These are phyloP conservation scores for Astrothelium subdiscretum DNA, from an alignment of 495 filamentous ascomycete species.

Conservation along the genomic window DNA sequence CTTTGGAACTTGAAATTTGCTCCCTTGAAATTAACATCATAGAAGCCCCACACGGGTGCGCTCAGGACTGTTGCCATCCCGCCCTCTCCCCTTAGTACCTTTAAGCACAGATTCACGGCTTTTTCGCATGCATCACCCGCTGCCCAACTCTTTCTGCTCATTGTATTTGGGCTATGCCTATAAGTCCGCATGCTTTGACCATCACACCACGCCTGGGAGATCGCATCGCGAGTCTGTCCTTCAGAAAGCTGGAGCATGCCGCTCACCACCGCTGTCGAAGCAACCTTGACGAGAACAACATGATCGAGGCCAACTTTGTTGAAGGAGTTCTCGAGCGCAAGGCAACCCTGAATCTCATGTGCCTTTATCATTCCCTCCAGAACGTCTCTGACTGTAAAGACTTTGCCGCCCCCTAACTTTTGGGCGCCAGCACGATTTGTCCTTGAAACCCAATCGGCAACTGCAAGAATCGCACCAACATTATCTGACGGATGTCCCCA, in stretches of 20 bases:
- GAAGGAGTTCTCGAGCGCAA: constrained; percentile 93
- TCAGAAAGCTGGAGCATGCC: constrained; percentile 86
- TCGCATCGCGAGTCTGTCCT: constrained; percentile 84
- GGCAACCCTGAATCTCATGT: constrained; percentile 96
- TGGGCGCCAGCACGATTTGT: constrained; percentile 68
- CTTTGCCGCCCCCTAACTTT: constrained; percentile 75
- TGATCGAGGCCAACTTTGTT: constrained; percentile 98
- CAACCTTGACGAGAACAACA: constrained; percentile 95
- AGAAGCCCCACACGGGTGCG: constrained; percentile 94
- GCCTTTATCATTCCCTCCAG: constrained; percentile 99
- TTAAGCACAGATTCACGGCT: constrained; percentile 86
- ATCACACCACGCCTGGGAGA: constrained; percentile 95
- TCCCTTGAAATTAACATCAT: constrained; percentile 93
- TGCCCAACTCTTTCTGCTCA: constrained; percentile 98
- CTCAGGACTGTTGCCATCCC: constrained; percentile 88
- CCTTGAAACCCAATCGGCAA: constrained; percentile 93
- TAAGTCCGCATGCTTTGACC: constrained; percentile 94
- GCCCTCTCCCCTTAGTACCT: constrained; percentile 84
- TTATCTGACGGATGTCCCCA: constrained; percentile 99
- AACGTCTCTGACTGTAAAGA: constrained; percentile 76
- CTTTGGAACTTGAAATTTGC: constrained; percentile 93
- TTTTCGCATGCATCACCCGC: constrained; percentile 95
- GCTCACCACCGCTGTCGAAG: constrained; percentile 83
- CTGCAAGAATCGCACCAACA: constrained; percentile 86
- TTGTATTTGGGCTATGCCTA: constrained; percentile 94